Evolutionary conservation across 2,329 filamentous ascomycete genomes (phyloP).

Genomic region (Fusarium sp.): DNA sequence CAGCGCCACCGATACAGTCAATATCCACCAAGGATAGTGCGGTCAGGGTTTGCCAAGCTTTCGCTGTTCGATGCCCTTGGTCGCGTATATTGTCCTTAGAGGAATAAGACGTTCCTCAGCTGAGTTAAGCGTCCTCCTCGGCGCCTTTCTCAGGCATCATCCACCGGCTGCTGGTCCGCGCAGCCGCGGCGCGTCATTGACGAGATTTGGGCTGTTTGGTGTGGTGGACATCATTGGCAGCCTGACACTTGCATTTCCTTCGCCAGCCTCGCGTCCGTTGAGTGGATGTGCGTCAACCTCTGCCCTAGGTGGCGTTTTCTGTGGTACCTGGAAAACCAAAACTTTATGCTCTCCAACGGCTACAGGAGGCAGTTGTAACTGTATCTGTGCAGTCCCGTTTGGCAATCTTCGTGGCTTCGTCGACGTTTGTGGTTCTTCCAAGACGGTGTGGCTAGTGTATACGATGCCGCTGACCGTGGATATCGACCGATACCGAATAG

Average conservation of each 20-base stretch:
- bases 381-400: constrained; percentile 9
- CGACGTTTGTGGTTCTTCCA: constrained; percentile 10
- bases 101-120: constrained; percentile 39
- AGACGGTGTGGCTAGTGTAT: constrained; percentile 42
- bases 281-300: constrained; percentile 23
- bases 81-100: constrained; percentile 19
- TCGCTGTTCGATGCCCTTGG: constrained; percentile 27
- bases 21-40: constrained; percentile 39
- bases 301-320: constrained; percentile 31
- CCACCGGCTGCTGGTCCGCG: constrained; percentile 33
- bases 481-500: constrained; percentile 31
- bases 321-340: constrained; percentile 16
- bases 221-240: constrained; percentile 20
- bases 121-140: constrained; percentile 43
- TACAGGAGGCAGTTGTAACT: constrained; percentile 10
- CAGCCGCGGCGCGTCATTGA: constrained; percentile 34
- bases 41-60: constrained; percentile 42
- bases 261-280: constrained; percentile 40
- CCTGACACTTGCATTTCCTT: constrained; percentile 16
- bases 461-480: constrained; percentile 27
- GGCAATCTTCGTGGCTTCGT: constrained; percentile 9
- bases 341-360: constrained; percentile 21
- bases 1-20: constrained; percentile 27
- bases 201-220: constrained; percentile 33
- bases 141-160: constrained; percentile 36